Percentiles rank a stretch among this genome's conserved stretches.
Conservation (phyloP, 164 flowering plant genomes). For the Dillenia turbinata region DNA sequence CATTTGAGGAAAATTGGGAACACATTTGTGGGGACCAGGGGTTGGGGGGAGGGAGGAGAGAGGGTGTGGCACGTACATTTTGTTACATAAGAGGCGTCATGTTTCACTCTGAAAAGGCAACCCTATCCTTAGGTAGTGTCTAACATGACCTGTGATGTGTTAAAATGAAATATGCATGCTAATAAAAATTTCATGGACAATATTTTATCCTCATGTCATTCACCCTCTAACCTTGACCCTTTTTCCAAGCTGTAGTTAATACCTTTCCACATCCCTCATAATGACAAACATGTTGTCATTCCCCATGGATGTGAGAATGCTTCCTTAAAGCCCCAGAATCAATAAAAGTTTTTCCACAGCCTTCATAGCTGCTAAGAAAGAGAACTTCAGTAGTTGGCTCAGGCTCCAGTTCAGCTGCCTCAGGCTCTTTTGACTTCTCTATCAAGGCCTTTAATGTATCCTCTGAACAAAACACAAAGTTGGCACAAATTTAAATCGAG, state of each 20-base stretch:
- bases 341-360: conserved; percentile 95
- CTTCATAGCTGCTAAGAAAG: conserved; percentile 94
- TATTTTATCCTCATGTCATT: too few species aligned
- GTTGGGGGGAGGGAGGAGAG: not conserved
- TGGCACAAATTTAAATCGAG: not conserved
- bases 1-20: too few species aligned
- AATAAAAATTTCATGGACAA: not conserved
- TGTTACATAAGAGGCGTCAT: too few species aligned
- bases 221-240: too few species aligned
- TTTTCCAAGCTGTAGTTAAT: conserved; percentile 2
- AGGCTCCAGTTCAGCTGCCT: conserved; percentile 72
- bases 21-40: too few species aligned
- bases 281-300: conserved; percentile 85
- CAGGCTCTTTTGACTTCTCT: conserved; percentile 64
- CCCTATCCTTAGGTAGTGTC: not conserved
- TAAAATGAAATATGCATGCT: not conserved
- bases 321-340: conserved; percentile 94
- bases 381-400: conserved; percentile 94
- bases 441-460: conserved; percentile 55
- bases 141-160: too few species aligned
- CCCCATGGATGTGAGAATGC: conserved; percentile 98
- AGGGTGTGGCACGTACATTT: too few species aligned
- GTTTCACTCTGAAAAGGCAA: not conserved
- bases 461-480: conserved; percentile 30
- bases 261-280: conserved; percentile 94